These are phyloP conservation scores for Discostella stelligeroides DNA, from an alignment of 108 stramenopile genomes.

Conservation along the genomic window DNA sequence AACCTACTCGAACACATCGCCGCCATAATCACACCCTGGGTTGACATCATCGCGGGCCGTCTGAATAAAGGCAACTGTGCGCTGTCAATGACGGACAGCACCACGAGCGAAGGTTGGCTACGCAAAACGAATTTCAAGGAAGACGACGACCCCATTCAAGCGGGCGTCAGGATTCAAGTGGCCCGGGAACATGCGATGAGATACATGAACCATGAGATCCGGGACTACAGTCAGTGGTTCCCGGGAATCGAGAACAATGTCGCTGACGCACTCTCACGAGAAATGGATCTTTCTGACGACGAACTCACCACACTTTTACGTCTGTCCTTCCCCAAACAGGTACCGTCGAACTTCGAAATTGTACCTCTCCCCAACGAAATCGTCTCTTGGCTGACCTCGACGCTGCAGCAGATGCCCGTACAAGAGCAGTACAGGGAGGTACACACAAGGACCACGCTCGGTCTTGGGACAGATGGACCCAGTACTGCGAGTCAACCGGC, in stretches of 20 bases:
- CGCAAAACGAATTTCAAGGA: too few species aligned
- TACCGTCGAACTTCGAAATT: slow-evolving; percentile 29
- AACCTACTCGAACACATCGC: slow-evolving; percentile 34
- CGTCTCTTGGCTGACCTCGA: slow-evolving; percentile 28
- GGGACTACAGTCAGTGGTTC: too few species aligned
- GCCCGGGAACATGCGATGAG: too few species aligned
- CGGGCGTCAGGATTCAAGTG: too few species aligned
- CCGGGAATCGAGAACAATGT: too few species aligned
- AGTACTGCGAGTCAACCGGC: neutral
- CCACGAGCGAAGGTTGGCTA: too few species aligned
- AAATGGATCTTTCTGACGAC: neutral
- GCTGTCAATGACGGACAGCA: too few species aligned
- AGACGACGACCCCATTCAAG: too few species aligned
- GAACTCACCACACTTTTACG: slow-evolving; percentile 16
- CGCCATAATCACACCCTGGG: too few species aligned
- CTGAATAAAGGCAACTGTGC: too few species aligned
- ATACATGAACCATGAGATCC: too few species aligned
- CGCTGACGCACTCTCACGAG: slow-evolving; percentile 24
- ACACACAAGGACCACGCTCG: neutral
- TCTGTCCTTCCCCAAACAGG: slow-evolving; percentile 14
- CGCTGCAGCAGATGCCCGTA: slow-evolving; percentile 23
- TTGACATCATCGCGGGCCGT: too few species aligned
- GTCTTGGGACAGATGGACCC: neutral
- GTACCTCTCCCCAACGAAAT: slow-evolving; percentile 32
- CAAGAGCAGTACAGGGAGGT: slow-evolving; percentile 24